Percentiles rank a stretch among this genome's conserved stretches.
phyloP scores from a whole-genome alignment of 2,329 filamentous ascomycete genomes.

The Drechslerella dactyloides region DNA sequence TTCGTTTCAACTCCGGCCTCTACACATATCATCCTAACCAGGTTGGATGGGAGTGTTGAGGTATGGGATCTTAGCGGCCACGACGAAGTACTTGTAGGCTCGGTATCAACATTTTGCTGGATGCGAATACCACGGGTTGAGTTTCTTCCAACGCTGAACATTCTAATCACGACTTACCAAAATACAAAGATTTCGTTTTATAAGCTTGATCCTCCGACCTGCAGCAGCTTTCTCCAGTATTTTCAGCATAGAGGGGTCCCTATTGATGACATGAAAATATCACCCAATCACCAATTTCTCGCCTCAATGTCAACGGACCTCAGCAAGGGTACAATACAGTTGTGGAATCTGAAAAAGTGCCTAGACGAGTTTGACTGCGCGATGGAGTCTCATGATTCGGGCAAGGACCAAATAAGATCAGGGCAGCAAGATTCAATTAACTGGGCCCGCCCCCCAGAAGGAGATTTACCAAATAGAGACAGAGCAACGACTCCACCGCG shows the following conservation, averaged over 20 bases:
- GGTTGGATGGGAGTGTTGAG: background rate
- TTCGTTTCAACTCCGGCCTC: background rate
- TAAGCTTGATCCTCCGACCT: background rate
- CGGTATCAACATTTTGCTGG: background rate
- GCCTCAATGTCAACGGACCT: background rate
- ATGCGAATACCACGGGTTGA: background rate
- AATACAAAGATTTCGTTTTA: background rate
- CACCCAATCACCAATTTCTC: background rate
- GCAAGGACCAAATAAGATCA: too few relatives aligned
- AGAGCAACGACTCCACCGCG: too few relatives aligned
- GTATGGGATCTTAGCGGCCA: background rate
- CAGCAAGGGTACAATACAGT: background rate
- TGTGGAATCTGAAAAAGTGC: background rate
- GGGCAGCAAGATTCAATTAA: too few relatives aligned
- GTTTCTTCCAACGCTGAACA: background rate
- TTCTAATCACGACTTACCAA: background rate
- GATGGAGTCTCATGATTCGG: too few relatives aligned
- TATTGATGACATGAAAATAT: constrained; percentile 1
- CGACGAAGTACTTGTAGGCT: background rate
- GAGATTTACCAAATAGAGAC: too few relatives aligned
- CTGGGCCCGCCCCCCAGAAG: too few relatives aligned
- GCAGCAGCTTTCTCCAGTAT: background rate
- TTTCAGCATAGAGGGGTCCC: background rate
- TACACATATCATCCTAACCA: background rate
- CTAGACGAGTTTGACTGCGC: background rate